phyloP scores from a whole-genome alignment of 2,329 filamentous ascomycete species.

The Exophiala mesophila region DNA sequence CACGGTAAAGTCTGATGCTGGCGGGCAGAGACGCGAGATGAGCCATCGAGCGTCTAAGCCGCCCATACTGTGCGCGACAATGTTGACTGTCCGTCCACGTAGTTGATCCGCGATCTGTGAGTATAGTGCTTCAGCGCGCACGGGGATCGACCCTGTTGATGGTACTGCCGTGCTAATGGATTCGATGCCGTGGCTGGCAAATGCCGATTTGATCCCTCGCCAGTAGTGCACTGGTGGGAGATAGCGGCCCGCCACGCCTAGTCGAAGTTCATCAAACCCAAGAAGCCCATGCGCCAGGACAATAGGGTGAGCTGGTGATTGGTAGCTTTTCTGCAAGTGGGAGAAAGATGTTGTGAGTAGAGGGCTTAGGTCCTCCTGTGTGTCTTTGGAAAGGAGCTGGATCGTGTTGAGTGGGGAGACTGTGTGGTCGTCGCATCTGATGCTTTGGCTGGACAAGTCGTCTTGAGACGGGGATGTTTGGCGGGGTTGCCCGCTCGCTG shows the following conservation, averaged over 20 bases:
- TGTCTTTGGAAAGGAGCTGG: slow-evolving; percentile 6
- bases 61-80: slow-evolving; percentile 57
- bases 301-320: slow-evolving; percentile 54
- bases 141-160: slow-evolving; percentile 55
- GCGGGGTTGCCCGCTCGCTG: too few species aligned
- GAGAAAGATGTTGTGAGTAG: slow-evolving; percentile 63
- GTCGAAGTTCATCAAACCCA: slow-evolving; percentile 59
- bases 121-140: slow-evolving; percentile 50
- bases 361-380: slow-evolving; percentile 28
- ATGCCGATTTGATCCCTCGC: slow-evolving; percentile 58
- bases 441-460: neutral
- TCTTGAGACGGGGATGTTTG: neutral
- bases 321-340: slow-evolving; percentile 53
- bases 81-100: slow-evolving; percentile 56
- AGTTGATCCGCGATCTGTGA: slow-evolving; percentile 51
- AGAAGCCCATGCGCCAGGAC: slow-evolving; percentile 62
- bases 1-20: slow-evolving; percentile 66
- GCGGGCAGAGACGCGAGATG: slow-evolving; percentile 50
- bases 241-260: slow-evolving; percentile 42
- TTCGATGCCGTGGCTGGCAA: slow-evolving; percentile 52
- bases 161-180: slow-evolving; percentile 59
- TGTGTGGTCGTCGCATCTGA: neutral
- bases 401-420: slow-evolving; percentile 2
- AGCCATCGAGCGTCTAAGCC: slow-evolving; percentile 61
- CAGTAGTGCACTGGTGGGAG: slow-evolving; percentile 60